A percentile compares a stretch with the other conserved stretches of the same genome.
phyloP scores from a whole-genome alignment of 2,329 filamentous ascomycete genomes.

The Hymenoscyphus occultus region DNA sequence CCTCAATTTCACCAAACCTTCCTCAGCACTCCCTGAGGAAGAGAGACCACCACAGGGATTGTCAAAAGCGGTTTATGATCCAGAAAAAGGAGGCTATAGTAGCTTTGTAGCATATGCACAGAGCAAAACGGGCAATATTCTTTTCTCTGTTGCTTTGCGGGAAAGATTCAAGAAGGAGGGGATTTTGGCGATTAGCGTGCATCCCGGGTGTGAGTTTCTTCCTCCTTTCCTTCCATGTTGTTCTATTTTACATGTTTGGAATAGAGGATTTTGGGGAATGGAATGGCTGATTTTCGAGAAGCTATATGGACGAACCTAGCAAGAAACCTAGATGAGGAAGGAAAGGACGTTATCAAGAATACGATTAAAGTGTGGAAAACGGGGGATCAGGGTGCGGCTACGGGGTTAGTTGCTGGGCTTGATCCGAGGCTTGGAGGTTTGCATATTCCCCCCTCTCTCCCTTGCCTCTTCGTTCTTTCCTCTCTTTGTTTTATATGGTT shows the following conservation, averaged over 20 bases:
- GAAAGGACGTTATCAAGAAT: conserved; percentile 14
- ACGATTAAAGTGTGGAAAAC: conserved; percentile 21
- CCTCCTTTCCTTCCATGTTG: too few relatives aligned
- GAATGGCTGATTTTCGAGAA: background rate
- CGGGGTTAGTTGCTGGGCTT: conserved; percentile 24
- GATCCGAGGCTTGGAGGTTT: conserved; percentile 11
- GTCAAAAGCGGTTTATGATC: background rate
- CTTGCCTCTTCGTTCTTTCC: background rate
- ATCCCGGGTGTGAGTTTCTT: conserved; percentile 23
- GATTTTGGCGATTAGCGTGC: conserved; percentile 13
- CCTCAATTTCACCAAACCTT: conserved; percentile 34
- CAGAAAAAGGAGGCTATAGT: conserved; percentile 20
- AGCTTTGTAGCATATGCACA: conserved; percentile 41
- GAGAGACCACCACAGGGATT: conserved; percentile 18
- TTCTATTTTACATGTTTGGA: too few relatives aligned
- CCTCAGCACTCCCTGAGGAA: conserved; percentile 15
- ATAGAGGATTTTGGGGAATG: background rate
- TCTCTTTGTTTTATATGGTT: background rate
- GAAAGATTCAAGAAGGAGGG: conserved; percentile 20
- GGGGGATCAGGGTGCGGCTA: conserved; percentile 22
- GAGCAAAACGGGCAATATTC: conserved; percentile 45
- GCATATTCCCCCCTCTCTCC: background rate
- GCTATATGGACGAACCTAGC: conserved; percentile 24
- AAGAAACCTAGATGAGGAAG: conserved; percentile 19
- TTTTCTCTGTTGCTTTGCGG: conserved; percentile 17